Evolutionary conservation across 768 basidiomycete genomes (phyloP), one percentile per base, ranked within the genome.

Genomic region (Boletales sp.): DNA sequence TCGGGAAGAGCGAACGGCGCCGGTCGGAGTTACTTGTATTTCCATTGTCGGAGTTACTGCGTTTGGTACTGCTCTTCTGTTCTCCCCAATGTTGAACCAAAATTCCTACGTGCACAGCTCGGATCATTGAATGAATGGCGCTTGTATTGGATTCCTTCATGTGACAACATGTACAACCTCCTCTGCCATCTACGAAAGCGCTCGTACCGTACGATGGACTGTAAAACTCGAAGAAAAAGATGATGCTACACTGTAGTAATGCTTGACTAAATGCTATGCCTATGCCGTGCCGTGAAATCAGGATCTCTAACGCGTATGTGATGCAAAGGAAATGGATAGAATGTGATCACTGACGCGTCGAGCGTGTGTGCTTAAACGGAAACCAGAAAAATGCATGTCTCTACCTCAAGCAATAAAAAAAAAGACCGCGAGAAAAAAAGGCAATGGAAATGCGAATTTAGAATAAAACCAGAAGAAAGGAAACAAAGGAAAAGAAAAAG

Each of bases 271-370:
- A 51, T 56, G 42, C 35, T 34, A 30, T 54, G 60, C 43, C 43
- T n/a, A 56, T 61, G 54, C 49, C 10, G 40, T 61, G 46, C 13
- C 15, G 28, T 62, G 51, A 32, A 18, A 57, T 28, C 25, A 28
- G 25, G 25, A 5, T 25, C 15, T 59, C 53, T 63, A 60, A 12
- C 33, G 2, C 25, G 28, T 33, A n/a, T 51, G 15, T 19, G 21
- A 46, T 62, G 54, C 32, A 28, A 28, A 28, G 38, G 50, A 30
- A 40, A 39, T 30, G 34, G 18, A 40, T 41, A 18, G 17, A 44
- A 40, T 34, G 32, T 17, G 18, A 17, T 18, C 36, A 52, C 39
- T 50, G 32, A 32, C 19, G n/a, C 14, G 10, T 7, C 31, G 31
- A 39, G n/a, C 41, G 30, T 46, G 19, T 28, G 25, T 28, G 25